These are phyloP conservation scores for Haematococcus lacustris DNA, from an alignment of 139 green algal species.

Conservation along the genomic window DNA sequence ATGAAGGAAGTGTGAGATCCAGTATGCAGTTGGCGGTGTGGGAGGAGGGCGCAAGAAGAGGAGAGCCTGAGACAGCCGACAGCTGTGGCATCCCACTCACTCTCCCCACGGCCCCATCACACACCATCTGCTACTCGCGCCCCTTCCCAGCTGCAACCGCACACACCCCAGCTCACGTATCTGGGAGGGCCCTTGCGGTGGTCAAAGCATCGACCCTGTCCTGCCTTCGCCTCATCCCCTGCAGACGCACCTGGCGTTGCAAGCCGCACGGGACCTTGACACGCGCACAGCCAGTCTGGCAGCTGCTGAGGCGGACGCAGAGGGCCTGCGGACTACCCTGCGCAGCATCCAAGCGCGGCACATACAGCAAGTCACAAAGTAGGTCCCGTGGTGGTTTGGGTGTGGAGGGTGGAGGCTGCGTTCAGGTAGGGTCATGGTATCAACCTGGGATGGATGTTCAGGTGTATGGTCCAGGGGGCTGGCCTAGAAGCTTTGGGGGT, in stretches of 20 bases:
- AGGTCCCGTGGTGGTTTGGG: too few relatives aligned
- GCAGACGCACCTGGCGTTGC: neutral
- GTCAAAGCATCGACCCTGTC: neutral
- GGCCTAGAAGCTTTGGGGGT: too few relatives aligned
- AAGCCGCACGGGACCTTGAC: constrained; percentile 23
- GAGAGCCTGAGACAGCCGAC: too few relatives aligned
- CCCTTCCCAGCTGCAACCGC: neutral
- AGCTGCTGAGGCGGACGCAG: constrained; percentile 29
- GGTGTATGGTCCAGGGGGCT: too few relatives aligned
- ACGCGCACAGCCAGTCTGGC: constrained; percentile 4
- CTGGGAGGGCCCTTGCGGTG: neutral
- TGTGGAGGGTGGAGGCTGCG: too few relatives aligned
- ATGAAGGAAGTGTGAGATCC: neutral
- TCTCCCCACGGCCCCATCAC: too few relatives aligned
- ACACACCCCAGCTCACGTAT: neutral
- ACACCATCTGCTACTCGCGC: neutral
- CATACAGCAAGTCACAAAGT: constrained; percentile 42
- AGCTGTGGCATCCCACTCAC: too few relatives aligned
- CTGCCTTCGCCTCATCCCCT: neutral
- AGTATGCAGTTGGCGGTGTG: constrained; percentile 7
- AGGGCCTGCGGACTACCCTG: constrained; percentile 27
- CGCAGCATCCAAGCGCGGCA: constrained; percentile 27
- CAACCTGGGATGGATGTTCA: too few relatives aligned
- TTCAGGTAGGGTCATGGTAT: too few relatives aligned
- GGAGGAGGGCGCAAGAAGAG: too few relatives aligned